phyloP scores from a whole-genome alignment of 306 rosid genomes.

The Glycine latifolia region DNA sequence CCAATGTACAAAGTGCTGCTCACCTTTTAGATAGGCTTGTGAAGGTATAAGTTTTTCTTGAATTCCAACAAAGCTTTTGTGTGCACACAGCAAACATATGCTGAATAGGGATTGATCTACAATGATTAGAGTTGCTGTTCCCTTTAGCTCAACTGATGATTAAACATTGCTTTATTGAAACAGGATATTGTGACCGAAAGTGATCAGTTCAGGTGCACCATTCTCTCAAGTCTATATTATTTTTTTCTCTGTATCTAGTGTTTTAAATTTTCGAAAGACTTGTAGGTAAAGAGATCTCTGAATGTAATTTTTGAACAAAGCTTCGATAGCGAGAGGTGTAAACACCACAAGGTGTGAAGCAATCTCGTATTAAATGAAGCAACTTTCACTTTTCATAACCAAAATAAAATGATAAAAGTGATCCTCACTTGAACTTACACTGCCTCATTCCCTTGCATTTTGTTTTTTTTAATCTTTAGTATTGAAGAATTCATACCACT shows the following conservation, averaged over 20 bases:
- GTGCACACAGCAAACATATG: conserved; percentile 13
- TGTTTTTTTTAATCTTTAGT: conserved; percentile 55
- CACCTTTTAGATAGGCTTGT: conserved; percentile 97
- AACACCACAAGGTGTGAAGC: conserved; percentile 44
- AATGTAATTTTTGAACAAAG: conserved; percentile 38
- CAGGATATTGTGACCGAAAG: conserved; percentile 99
- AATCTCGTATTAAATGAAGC: conserved; percentile 40
- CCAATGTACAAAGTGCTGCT: conserved; percentile 98
- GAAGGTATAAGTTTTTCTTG: conserved; percentile 63
- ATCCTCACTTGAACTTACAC: conserved; percentile 15
- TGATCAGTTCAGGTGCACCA: conserved; percentile 92
- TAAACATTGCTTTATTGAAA: conserved; percentile 53
- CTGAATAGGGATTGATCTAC: conserved; percentile 38
- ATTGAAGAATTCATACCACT: conserved; percentile 98
- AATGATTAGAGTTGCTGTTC: conserved; percentile 34
- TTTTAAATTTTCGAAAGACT: conserved; percentile 35
- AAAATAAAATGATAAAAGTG: conserved; percentile 5
- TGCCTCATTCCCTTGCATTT: conserved; percentile 40
- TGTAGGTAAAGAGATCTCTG: conserved; percentile 41
- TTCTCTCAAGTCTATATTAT: conserved; percentile 44
- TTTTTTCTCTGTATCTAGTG: conserved; percentile 39
- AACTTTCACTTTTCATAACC: conserved; percentile 36
- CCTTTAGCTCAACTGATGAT: conserved; percentile 46
- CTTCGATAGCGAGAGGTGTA: conserved; percentile 29
- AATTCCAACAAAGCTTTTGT: conserved; percentile 27